Conservation (phyloP, 768 basidiomycete species). For the Hygrocybe coccinea region DNA sequence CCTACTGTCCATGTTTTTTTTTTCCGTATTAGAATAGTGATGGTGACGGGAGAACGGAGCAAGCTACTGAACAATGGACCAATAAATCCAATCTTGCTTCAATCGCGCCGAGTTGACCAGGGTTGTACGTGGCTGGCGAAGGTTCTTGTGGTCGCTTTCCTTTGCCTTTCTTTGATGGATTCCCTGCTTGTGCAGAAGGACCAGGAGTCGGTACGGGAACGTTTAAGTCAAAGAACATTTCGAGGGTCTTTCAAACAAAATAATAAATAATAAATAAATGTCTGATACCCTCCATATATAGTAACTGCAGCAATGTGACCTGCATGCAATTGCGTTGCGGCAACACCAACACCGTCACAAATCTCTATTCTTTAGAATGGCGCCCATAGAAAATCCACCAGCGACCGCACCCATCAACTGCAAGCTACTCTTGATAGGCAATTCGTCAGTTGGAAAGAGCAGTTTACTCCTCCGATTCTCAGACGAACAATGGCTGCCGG, state of each 20-base stretch:
- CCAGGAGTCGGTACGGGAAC: slow-evolving; percentile 43
- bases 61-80: slow-evolving; percentile 59
- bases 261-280: too few species aligned
- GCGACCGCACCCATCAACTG: slow-evolving; percentile 55
- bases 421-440: slow-evolving; percentile 81
- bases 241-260: background rate
- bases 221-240: slow-evolving; percentile 68
- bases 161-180: slow-evolving; percentile 51
- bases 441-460: slow-evolving; percentile 89
- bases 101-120: slow-evolving; percentile 52
- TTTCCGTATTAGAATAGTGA: slow-evolving; percentile 6
- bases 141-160: slow-evolving; percentile 43
- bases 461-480: slow-evolving; percentile 91
- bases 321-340: too few species aligned
- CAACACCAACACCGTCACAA: too few species aligned
- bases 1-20: slow-evolving; percentile 71
- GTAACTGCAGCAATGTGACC: too few species aligned
- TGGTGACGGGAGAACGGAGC: slow-evolving; percentile 9
- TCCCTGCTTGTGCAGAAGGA: slow-evolving; percentile 23
- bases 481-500: slow-evolving; percentile 90
- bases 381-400: slow-evolving; percentile 21
- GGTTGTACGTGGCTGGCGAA: slow-evolving; percentile 38
- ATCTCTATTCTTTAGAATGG: background rate
- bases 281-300: too few species aligned
- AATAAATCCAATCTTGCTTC: slow-evolving; percentile 66